These are phyloP conservation scores for Nadsonia fulvescens DNA, from an alignment of 805 yeast genomes.

Conservation along the genomic window DNA sequence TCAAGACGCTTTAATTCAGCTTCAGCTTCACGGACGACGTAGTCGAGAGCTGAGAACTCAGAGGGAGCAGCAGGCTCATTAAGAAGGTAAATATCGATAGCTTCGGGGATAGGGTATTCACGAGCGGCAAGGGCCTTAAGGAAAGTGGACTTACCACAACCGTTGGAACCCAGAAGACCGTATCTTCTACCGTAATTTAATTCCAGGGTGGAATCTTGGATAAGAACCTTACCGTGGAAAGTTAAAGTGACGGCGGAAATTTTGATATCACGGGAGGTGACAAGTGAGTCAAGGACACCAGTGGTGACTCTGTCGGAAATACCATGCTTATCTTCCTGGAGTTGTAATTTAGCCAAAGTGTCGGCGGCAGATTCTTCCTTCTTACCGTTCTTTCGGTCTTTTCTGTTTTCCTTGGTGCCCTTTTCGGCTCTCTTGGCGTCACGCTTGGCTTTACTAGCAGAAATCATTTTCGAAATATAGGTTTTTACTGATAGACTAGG, in stretches of 20 bases:
- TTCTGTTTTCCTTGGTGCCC: slow-evolving; percentile 44
- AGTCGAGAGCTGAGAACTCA: slow-evolving; percentile 81
- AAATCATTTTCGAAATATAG: slow-evolving; percentile 21
- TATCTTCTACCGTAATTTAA: slow-evolving; percentile 94
- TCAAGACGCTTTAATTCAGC: slow-evolving; percentile 78
- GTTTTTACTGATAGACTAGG: neutral
- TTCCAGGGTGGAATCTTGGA: slow-evolving; percentile 83
- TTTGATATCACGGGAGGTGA: slow-evolving; percentile 86
- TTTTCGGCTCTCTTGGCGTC: slow-evolving; percentile 89
- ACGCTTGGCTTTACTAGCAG: slow-evolving; percentile 95
- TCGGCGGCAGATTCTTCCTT: slow-evolving; percentile 26
- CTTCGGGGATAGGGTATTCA: slow-evolving; percentile 88
- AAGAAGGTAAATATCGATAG: slow-evolving; percentile 76
- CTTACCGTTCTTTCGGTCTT: slow-evolving; percentile 27
- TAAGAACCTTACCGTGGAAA: slow-evolving; percentile 93
- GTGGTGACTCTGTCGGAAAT: slow-evolving; percentile 93
- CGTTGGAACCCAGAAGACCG: slow-evolving; percentile 95
- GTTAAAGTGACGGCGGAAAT: slow-evolving; percentile 74
- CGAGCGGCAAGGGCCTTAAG: slow-evolving; percentile 86
- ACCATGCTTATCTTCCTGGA: slow-evolving; percentile 89
- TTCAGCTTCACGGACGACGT: slow-evolving; percentile 95
- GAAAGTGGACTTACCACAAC: slow-evolving; percentile 96
- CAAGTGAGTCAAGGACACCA: slow-evolving; percentile 82
- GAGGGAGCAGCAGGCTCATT: slow-evolving; percentile 97
- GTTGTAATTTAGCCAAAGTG: slow-evolving; percentile 43